A percentile compares a stretch with the other conserved stretches of the same genome.
These are phyloP conservation scores for Bullera alba DNA, from an alignment of 768 basidiomycete species.

Conservation along the genomic window DNA sequence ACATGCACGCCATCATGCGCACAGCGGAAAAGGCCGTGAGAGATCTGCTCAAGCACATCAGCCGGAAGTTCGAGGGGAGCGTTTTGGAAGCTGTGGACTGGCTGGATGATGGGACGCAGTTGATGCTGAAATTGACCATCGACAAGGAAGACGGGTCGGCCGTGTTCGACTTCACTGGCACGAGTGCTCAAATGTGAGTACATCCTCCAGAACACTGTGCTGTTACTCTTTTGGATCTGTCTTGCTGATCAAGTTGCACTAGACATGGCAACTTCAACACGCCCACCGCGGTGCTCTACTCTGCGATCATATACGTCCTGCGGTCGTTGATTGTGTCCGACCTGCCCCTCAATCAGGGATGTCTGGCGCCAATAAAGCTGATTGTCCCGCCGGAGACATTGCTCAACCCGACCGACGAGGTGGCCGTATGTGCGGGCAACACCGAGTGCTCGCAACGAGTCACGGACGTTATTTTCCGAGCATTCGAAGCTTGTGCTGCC, in stretches of 20 bases:
- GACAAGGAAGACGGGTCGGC: conserved; percentile 68
- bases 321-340: conserved; percentile 29
- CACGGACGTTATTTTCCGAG: conserved; percentile 86
- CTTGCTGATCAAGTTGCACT: conserved; percentile 4
- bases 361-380: conserved; percentile 50
- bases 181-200: conserved; percentile 45
- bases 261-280: conserved; percentile 38
- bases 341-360: conserved; percentile 36
- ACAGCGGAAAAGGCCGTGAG: conserved; percentile 87
- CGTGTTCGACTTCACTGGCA: conserved; percentile 65
- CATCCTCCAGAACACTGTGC: background rate
- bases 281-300: conserved; percentile 27
- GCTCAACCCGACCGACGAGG: conserved; percentile 72
- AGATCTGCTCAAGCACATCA: conserved; percentile 68
- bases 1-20: conserved; percentile 70
- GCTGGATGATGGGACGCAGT: conserved; percentile 45
- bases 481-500: conserved; percentile 83
- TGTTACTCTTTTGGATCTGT: background rate
- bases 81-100: conserved; percentile 63
- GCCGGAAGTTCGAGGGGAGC: conserved; percentile 55
- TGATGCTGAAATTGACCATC: conserved; percentile 63
- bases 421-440: conserved; percentile 89
- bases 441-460: conserved; percentile 87
- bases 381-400: conserved; percentile 72
- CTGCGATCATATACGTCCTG: conserved; percentile 40